Base-by-base conservation (phyloP, 176 grass and related monocot species). In the Rhynchospora breviuscula region DNA sequence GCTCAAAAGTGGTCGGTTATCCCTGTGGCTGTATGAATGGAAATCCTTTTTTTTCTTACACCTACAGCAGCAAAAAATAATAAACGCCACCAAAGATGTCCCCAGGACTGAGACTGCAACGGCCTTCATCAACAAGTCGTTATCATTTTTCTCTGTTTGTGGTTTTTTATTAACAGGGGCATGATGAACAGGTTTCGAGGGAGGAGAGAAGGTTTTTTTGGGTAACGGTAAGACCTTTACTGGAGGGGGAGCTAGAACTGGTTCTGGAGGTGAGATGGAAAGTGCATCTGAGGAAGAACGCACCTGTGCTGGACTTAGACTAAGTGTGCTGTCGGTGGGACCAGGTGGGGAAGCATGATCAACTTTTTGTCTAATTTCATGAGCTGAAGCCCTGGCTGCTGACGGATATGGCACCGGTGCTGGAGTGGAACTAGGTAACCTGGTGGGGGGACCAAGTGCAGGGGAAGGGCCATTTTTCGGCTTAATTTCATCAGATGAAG, bases 1-100 rank as follows among this genome's bases (percentile, higher is more conserved):
- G 85, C 18, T 66, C 64, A 97, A 47, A 73, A 90, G 86, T 25
- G 88, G 85, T 21, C 87, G 83, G 82, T 93, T 84, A 84, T 94
- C 89, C 68, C 13, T 87, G 67, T 82, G 54, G 15, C 60, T 81
- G 77, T 89, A 81, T 26, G 11, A 46, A 84, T 72, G 66, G 63
- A 87, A 74, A 17, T 79, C 67, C 53, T 68, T 0, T 59, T 91
- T 91, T 53, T 87, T 48, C 48, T 84, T 87, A 71, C 86, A 93
- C 13, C 80, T 84, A 82, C 59, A 90, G n/a, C 51, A 90, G 23
- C 84, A 93, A 4, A 90, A 21, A 54, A 69, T 6, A n/a, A 93
- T 33, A 64, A 89, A 82, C 15, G 85, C 88, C 43, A 90, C 73
- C 75, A 89, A 82, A 62, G 81, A 85, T 77, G 85, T 53, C 5